These are phyloP conservation scores for Melocanna baccifera DNA, from an alignment of 176 grass and related monocot genomes.

Conservation along the genomic window DNA sequence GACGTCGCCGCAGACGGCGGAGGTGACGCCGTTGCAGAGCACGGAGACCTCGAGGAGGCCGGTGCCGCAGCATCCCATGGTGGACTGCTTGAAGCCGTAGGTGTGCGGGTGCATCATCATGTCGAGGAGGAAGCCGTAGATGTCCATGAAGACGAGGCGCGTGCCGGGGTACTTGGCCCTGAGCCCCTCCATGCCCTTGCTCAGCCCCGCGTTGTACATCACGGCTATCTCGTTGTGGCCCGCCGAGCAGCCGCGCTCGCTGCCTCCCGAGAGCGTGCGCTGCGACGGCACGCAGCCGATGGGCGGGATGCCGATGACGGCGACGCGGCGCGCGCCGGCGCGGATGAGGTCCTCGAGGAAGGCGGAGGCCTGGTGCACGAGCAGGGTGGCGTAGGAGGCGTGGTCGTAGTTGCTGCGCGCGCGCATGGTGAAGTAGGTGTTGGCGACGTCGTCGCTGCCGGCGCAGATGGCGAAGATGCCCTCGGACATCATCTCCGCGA, in stretches of 20 bases:
- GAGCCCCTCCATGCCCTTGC: constrained; percentile 17
- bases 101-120: constrained; percentile 51
- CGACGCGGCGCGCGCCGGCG: constrained; percentile 52
- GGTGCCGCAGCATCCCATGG: constrained; percentile 65
- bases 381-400: constrained; percentile 46
- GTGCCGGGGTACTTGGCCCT: not conserved
- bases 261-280: constrained; percentile 56
- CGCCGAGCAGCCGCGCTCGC: constrained; percentile 30
- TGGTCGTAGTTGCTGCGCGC: constrained; percentile 43
- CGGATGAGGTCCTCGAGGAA: constrained; percentile 58
- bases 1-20: constrained; percentile 46
- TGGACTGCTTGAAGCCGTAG: constrained; percentile 64
- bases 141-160: constrained; percentile 53
- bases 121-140: constrained; percentile 57
- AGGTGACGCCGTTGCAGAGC: constrained; percentile 59
- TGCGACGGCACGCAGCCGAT: constrained; percentile 87
- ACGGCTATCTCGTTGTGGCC: constrained; percentile 57
- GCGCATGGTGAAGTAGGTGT: constrained; percentile 64
- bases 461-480: constrained; percentile 58
- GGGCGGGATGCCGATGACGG: constrained; percentile 62
- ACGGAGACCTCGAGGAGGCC: constrained; percentile 65
- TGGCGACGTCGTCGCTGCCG: constrained; percentile 77
- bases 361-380: constrained; percentile 30
- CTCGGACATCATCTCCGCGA: not conserved
- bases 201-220: constrained; percentile 48